Evolutionary conservation across 2,329 filamentous ascomycete genomes (phyloP), one percentile per base, ranked within the genome.

Genomic region (Clarireedia paspali): DNA sequence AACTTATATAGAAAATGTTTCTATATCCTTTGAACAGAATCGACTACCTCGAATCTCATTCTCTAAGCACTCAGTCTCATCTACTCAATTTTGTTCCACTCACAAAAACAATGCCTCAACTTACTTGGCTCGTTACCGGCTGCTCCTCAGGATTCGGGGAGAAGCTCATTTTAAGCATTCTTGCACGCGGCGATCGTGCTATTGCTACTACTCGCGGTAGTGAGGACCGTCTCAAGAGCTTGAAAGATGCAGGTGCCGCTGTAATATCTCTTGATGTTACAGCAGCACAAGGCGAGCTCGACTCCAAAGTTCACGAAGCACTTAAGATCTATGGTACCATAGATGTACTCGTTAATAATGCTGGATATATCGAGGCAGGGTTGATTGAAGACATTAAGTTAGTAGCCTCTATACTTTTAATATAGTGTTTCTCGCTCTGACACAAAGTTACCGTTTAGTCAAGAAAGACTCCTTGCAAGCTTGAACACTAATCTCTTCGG

Each of bases 401-500:
- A 27, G 52, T 26, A n/a, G 1, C 23, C 24, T 38, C n/a, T 34
- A 14, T 6, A 3, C 17, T 49, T 14, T 23, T 12, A 20, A 14
- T 7, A 14, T 4, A 23, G 5, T 10, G 20, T n/a, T 5, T 40
- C 10, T 9, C n/a, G 15, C 34, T 12, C 36, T 53, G 23, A n/a
- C n/a, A 42, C 20, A 20, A n/a, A 15, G 9, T 53, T 42, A 17
- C 24, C 26, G 38, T 30, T 4, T 12, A 63, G 60, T 17, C 39
- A 53, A 5, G 59, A 61, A 34, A 40, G 50, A n/a, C 45, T 39
- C 24, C 26, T 55, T 2, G n/a, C 30, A 6, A 55, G 59, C 39
- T 80, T 79, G 65, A 72, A 77, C 62, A 78, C 77, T 34, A 82
- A 83, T 55, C 75, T 82, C 30, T 77, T 81, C 59, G 79, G 78